Evolutionary conservation across 139 green algal species (phyloP).

Genomic region (Haematococcus sp.): DNA sequence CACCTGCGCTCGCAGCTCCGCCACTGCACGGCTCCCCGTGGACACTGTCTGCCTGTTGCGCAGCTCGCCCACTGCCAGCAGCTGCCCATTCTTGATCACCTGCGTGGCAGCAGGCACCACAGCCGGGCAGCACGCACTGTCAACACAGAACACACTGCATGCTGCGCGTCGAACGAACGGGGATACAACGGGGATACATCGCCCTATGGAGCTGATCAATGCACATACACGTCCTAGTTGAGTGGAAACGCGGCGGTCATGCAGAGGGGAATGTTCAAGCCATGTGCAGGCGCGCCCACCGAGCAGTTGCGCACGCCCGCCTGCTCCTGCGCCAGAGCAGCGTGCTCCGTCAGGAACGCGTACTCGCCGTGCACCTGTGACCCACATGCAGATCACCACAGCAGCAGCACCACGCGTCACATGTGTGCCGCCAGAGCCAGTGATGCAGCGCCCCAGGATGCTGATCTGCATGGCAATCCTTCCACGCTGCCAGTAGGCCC

Average conservation of each 20-base stretch:
- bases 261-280: too few relatives aligned
- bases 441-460: too few relatives aligned
- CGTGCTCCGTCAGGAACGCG: slow-evolving; percentile 92
- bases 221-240: too few relatives aligned
- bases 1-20: neutral
- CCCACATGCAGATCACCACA: slow-evolving; percentile 11
- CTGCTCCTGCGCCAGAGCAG: slow-evolving; percentile 67
- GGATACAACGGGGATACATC: too few relatives aligned
- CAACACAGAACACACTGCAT: neutral
- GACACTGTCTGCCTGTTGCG: slow-evolving; percentile 70
- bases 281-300: slow-evolving; percentile 18
- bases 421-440: too few relatives aligned
- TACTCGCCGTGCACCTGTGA: slow-evolving; percentile 91
- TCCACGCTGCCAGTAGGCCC: too few relatives aligned
- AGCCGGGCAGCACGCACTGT: slow-evolving; percentile 2
- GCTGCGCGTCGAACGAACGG: too few relatives aligned
- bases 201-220: too few relatives aligned
- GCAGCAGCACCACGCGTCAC: neutral
- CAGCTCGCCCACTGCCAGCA: slow-evolving; percentile 85
- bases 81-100: slow-evolving; percentile 97
- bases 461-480: too few relatives aligned
- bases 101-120: slow-evolving; percentile 18
- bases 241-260: too few relatives aligned
- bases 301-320: slow-evolving; percentile 44
- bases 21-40: slow-evolving; percentile 41